Percentiles rank a stretch among this genome's conserved stretches.
Conservation (phyloP, 495 filamentous ascomycete genomes). For the Penicillium maclennaniae region DNA sequence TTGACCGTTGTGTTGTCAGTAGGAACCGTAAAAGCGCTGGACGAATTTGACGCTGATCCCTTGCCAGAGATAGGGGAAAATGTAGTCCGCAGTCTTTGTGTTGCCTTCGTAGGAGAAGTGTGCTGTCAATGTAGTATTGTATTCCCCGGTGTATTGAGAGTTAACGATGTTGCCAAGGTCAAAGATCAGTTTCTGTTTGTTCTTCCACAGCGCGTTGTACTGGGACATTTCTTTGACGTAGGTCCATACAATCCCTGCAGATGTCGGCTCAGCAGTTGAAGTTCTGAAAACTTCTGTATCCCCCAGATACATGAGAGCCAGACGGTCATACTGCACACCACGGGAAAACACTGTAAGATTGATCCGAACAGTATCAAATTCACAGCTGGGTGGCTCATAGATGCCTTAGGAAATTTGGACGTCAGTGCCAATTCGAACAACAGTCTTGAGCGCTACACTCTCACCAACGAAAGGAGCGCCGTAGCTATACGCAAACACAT, state of each 20-base stretch:
- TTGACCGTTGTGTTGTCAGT: conserved; percentile 51
- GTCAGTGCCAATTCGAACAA: not conserved
- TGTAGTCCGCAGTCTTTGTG: conserved; percentile 54
- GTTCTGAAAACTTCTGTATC: conserved; percentile 82
- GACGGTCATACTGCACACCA: conserved; percentile 75
- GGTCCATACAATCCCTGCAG: conserved; percentile 65
- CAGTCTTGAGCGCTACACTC: conserved; percentile 11
- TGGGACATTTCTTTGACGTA: conserved; percentile 83
- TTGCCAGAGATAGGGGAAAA: conserved; percentile 74
- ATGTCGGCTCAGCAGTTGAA: conserved; percentile 78
- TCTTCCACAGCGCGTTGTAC: conserved; percentile 63
- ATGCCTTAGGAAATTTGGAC: conserved; percentile 39
- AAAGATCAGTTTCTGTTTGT: conserved; percentile 73
- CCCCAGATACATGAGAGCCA: conserved; percentile 76
- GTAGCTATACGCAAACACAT: conserved; percentile 76
- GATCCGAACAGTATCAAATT: conserved; percentile 75
- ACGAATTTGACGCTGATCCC: conserved; percentile 45
- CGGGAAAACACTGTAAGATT: conserved; percentile 75
- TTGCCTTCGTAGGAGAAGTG: conserved; percentile 54
- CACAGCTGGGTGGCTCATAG: conserved; percentile 65
- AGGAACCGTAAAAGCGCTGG: conserved; percentile 71
- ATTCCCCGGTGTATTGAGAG: conserved; percentile 72
- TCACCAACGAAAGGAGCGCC: conserved; percentile 73
- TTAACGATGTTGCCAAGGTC: conserved; percentile 78
- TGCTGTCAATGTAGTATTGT: conserved; percentile 76